phyloP scores from a whole-genome alignment of 495 filamentous ascomycete genomes.

The Haplographium delicatum region DNA sequence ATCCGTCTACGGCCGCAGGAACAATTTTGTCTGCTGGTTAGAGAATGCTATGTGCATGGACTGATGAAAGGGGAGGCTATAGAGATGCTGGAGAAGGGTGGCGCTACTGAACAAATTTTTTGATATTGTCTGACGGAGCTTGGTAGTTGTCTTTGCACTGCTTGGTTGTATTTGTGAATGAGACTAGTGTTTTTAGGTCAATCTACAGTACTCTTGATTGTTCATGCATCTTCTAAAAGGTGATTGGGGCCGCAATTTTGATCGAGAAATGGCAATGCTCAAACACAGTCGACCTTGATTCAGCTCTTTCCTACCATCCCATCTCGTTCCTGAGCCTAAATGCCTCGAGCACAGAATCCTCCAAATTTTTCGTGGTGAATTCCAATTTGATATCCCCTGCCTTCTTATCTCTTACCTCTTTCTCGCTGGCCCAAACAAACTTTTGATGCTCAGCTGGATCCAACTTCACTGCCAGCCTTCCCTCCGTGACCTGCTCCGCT shows the following conservation, averaged over 20 bases:
- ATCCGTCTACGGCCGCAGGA: slow-evolving; percentile 21
- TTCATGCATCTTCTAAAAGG: too few species aligned
- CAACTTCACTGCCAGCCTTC: slow-evolving; percentile 23
- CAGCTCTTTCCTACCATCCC: slow-evolving; percentile 6
- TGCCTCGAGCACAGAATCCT: slow-evolving; percentile 27
- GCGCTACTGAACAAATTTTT: slow-evolving; percentile 5
- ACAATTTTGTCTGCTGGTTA: slow-evolving; percentile 20
- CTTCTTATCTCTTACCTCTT: slow-evolving; percentile 28
- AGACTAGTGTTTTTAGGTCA: too few species aligned
- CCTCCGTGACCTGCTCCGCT: slow-evolving; percentile 21
- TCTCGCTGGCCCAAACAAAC: slow-evolving; percentile 29
- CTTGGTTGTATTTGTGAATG: too few species aligned
- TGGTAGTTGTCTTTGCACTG: too few species aligned
- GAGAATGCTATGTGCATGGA: slow-evolving; percentile 21
- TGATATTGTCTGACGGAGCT: slow-evolving; percentile 11
- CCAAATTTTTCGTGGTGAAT: slow-evolving; percentile 40
- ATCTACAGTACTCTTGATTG: too few species aligned
- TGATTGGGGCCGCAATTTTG: too few species aligned
- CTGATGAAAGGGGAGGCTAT: slow-evolving; percentile 25
- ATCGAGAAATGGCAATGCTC: too few species aligned
- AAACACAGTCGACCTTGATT: slow-evolving; percentile 9
- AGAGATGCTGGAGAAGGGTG: not conserved
- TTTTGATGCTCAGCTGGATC: slow-evolving; percentile 31
- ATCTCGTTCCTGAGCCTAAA: slow-evolving; percentile 8
- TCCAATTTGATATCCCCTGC: slow-evolving; percentile 37